Evolutionary conservation across 78 protist species (phyloP).

Genomic region (Dictyostelium capitatum): DNA sequence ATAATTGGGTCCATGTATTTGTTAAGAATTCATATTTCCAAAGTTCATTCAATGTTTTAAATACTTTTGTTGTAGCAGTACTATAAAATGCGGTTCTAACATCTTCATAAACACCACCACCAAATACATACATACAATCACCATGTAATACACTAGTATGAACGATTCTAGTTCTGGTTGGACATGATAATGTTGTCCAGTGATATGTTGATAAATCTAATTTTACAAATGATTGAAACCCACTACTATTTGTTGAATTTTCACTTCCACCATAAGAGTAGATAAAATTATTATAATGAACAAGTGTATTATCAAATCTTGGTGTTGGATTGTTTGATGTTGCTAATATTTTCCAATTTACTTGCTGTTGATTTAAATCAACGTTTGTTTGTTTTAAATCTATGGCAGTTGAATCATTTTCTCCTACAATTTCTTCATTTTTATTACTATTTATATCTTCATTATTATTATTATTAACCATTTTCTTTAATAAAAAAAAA

Average conservation of each 20-base stretch:
- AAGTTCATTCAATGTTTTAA: constrained; percentile 22
- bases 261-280: constrained; percentile 66
- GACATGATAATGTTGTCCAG: constrained; percentile 52
- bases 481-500: not conserved
- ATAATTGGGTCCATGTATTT: not conserved
- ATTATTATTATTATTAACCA: not conserved
- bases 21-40: constrained; percentile 21
- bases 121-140: constrained; percentile 55
- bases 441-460: not conserved
- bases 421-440: not conserved
- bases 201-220: not conserved
- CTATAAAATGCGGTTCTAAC: constrained; percentile 11
- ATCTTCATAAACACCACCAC: constrained; percentile 72
- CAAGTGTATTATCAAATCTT: constrained; percentile 52
- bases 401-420: not conserved
- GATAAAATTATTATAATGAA: constrained; percentile 11
- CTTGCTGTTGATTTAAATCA: not conserved
- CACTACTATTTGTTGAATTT: not conserved
- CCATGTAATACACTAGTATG: constrained; percentile 30
- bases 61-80: constrained; percentile 16
- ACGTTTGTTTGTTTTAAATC: not conserved
- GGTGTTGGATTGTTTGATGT: constrained; percentile 68
- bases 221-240: constrained; percentile 28
- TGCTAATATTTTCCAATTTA: constrained; percentile 65
- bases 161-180: constrained; percentile 33